These are phyloP conservation scores for Saraca asoca DNA, from an alignment of 331 rosid species.

Conservation along the genomic window DNA sequence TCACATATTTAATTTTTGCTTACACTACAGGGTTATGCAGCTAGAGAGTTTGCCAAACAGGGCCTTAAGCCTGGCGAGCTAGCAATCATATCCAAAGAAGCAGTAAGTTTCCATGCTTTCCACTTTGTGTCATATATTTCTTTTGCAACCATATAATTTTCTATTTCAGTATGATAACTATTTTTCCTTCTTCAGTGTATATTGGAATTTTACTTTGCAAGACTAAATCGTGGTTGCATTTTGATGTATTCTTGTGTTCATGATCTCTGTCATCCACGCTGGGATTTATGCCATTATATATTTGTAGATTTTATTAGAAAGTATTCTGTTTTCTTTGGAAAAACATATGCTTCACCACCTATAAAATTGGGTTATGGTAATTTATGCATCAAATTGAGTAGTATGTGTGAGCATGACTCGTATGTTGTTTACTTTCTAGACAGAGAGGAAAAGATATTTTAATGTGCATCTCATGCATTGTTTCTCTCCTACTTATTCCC, in stretches of 20 bases:
- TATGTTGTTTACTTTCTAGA: background rate
- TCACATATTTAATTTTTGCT: background rate
- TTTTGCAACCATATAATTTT: background rate
- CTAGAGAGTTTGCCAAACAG: constrained; percentile 77
- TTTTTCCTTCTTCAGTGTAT: background rate
- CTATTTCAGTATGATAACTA: background rate
- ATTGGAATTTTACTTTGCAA: background rate
- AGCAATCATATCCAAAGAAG: constrained; percentile 85
- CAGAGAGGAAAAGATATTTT: background rate
- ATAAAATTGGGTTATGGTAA: background rate
- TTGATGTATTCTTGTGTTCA: background rate
- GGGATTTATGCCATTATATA: background rate
- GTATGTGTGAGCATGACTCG: background rate
- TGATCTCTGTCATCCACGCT: background rate
- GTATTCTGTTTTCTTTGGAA: background rate
- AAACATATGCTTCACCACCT: background rate
- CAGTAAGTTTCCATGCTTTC: constrained; percentile 43
- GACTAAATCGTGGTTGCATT: background rate
- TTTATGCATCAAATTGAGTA: background rate
- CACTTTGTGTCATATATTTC: constrained; percentile 10
- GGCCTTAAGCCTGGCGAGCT: constrained; percentile 83
- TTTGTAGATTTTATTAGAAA: constrained; percentile 9
- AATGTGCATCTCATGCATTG: constrained; percentile 3
- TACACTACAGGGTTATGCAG: constrained; percentile 76
- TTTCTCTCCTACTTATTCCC: constrained; percentile 19